Evolutionary conservation across 1,284 basidiomycete species (phyloP).

Genomic region (Neotropicomus parvogracilis): DNA sequence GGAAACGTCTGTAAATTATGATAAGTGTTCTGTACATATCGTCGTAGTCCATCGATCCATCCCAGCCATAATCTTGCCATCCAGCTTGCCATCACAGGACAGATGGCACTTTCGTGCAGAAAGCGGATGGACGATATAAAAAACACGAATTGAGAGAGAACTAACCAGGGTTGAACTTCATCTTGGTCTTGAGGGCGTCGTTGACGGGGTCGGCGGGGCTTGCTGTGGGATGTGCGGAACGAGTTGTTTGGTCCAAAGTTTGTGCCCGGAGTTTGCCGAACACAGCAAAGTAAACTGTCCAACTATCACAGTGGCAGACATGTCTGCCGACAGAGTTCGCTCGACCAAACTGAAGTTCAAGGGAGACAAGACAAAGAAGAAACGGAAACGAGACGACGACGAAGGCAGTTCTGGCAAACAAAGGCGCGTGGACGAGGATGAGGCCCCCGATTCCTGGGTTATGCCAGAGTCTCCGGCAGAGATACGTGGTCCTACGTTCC

Average conservation of each 20-base stretch:
- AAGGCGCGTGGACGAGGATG: conserved; percentile 52
- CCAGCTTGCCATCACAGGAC: conserved; percentile 43
- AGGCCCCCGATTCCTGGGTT: conserved; percentile 74
- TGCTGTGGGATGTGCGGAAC: conserved; percentile 15
- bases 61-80: conserved; percentile 44
- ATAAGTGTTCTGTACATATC: too few species aligned
- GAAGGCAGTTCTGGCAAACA: conserved; percentile 45
- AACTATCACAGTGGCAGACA: conserved; percentile 3
- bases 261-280: conserved; percentile 31
- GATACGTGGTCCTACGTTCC: conserved; percentile 80
- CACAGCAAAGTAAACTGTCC: background rate
- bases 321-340: conserved; percentile 48
- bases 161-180: conserved; percentile 78
- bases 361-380: conserved; percentile 80
- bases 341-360: conserved; percentile 81
- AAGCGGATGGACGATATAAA: conserved; percentile 4
- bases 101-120: conserved; percentile 23
- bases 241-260: conserved; percentile 35
- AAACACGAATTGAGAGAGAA: conserved; percentile 27
- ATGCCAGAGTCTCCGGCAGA: conserved; percentile 65
- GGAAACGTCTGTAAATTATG: conserved; percentile 61
- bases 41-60: conserved; percentile 37
- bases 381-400: conserved; percentile 63
- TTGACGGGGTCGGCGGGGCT: conserved; percentile 30
- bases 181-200: conserved; percentile 67